phyloP scores from a whole-genome alignment of 2,329 filamentous ascomycete species.

The Elsinoe ampelina region DNA sequence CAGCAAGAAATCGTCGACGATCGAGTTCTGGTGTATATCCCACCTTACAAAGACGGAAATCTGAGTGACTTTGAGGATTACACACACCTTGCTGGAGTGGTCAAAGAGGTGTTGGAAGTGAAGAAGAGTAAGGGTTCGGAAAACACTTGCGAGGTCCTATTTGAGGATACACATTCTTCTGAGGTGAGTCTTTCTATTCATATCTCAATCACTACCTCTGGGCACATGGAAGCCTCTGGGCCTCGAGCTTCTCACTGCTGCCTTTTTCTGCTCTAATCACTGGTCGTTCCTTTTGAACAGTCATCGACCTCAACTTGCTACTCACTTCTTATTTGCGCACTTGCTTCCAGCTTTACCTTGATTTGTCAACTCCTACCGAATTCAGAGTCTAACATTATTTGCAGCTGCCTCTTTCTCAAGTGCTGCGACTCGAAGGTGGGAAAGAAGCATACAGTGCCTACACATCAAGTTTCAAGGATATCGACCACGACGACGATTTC shows the following conservation, averaged over 20 bases:
- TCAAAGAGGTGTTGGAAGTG: conserved; percentile 35
- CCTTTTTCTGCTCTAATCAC: background rate
- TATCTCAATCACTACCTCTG: too few relatives aligned
- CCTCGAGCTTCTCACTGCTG: too few relatives aligned
- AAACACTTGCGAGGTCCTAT: conserved; percentile 34
- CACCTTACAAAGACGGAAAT: conserved; percentile 12
- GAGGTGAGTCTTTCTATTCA: conserved; percentile 26
- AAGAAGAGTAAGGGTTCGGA: conserved; percentile 23
- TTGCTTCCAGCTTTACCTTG: background rate
- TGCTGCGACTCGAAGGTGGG: conserved; percentile 40
- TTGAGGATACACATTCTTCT: conserved; percentile 32
- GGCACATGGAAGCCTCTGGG: too few relatives aligned
- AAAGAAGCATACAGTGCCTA: conserved; percentile 31
- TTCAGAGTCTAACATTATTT: background rate
- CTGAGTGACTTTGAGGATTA: conserved; percentile 21
- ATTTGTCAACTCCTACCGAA: background rate
- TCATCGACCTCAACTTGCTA: background rate
- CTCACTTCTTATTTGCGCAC: background rate
- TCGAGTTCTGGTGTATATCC: conserved; percentile 9
- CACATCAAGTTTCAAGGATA: conserved; percentile 6
- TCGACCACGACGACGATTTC: conserved; percentile 1
- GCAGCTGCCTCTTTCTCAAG: background rate
- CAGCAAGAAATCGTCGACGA: background rate
- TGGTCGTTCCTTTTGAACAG: background rate
- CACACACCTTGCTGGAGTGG: conserved; percentile 19